A percentile compares a stretch with the other conserved stretches of the same genome.
Evolutionary conservation across 768 basidiomycete genomes (phyloP).

Genomic region (Polyporus arcularius): DNA sequence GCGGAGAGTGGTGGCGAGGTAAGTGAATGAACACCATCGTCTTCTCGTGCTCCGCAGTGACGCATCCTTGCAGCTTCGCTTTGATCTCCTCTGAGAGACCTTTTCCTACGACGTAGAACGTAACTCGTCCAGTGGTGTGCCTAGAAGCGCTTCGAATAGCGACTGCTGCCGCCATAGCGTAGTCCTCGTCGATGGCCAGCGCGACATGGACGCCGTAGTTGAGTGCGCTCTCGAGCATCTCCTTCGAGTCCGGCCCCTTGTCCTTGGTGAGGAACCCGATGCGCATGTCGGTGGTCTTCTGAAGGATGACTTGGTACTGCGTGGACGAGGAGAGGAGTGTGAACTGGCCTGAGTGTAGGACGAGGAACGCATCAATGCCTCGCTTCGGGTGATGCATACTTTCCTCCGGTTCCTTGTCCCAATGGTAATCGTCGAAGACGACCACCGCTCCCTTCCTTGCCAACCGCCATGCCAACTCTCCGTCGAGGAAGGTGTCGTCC

Average conservation of each 20-base stretch:
- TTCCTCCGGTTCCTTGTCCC: constrained; percentile 48
- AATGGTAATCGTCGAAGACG: constrained; percentile 61
- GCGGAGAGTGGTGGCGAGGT: constrained; percentile 25
- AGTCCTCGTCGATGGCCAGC: constrained; percentile 43
- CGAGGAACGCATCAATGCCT: constrained; percentile 56
- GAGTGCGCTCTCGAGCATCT: constrained; percentile 27
- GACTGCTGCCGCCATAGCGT: constrained; percentile 51
- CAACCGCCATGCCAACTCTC: constrained; percentile 58
- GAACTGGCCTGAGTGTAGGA: constrained; percentile 52
- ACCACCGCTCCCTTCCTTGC: constrained; percentile 51
- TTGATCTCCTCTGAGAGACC: constrained; percentile 42
- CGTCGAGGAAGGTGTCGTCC: constrained; percentile 62
- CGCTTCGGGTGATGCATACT: constrained; percentile 56
- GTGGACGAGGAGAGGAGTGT: constrained; percentile 37
- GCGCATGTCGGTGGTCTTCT: constrained; percentile 51
- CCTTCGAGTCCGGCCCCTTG: neutral
- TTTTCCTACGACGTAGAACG: constrained; percentile 52
- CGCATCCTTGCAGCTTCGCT: constrained; percentile 27
- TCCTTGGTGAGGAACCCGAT: constrained; percentile 49
- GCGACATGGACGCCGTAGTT: constrained; percentile 52
- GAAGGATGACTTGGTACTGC: constrained; percentile 54
- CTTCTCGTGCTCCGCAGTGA: constrained; percentile 30
- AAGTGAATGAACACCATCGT: constrained; percentile 44
- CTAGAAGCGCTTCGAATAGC: constrained; percentile 44
- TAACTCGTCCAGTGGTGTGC: constrained; percentile 40